Percentiles rank a stretch among this genome's conserved stretches.
Conservation (phyloP, 768 basidiomycete genomes). For the Dictyophora rubrovolvata region DNA sequence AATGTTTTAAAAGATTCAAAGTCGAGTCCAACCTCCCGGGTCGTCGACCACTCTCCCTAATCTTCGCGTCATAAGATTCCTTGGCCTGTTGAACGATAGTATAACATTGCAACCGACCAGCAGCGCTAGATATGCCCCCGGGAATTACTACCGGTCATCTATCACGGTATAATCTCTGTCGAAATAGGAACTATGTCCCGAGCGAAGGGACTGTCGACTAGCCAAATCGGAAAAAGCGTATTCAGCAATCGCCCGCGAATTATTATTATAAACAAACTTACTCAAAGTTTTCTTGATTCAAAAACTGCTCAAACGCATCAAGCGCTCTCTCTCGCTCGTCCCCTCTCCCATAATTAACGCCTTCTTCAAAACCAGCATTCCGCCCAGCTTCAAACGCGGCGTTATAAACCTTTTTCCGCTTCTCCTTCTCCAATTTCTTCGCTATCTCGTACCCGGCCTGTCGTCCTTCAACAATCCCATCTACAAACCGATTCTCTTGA, state of each 20-base stretch:
- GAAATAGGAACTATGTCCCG: not conserved
- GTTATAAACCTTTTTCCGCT: constrained; percentile 17
- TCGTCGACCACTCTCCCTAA: not conserved
- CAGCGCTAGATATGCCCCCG: not conserved
- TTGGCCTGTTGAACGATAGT: too few species aligned
- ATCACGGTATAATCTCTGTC: not conserved
- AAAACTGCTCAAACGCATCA: constrained; percentile 48
- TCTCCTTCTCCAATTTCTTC: constrained; percentile 28
- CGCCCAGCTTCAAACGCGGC: constrained; percentile 13
- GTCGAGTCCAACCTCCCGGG: not conserved
- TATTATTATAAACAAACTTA: not conserved
- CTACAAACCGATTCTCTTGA: constrained; percentile 8
- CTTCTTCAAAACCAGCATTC: constrained; percentile 25
- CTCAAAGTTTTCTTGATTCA: constrained; percentile 15
- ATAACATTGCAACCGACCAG: not conserved
- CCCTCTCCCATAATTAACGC: constrained; percentile 29
- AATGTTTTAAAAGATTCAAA: not conserved
- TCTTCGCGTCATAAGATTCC: too few species aligned
- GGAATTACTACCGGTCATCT: not conserved
- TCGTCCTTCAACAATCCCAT: constrained; percentile 37
- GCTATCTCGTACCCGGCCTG: constrained; percentile 30
- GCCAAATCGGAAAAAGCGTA: not conserved
- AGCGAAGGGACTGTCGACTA: not conserved
- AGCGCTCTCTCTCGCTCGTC: constrained; percentile 46
- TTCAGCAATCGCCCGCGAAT: too few species aligned